Conservation (phyloP, 2,329 filamentous ascomycete species). For the Xylogone sp. region DNA sequence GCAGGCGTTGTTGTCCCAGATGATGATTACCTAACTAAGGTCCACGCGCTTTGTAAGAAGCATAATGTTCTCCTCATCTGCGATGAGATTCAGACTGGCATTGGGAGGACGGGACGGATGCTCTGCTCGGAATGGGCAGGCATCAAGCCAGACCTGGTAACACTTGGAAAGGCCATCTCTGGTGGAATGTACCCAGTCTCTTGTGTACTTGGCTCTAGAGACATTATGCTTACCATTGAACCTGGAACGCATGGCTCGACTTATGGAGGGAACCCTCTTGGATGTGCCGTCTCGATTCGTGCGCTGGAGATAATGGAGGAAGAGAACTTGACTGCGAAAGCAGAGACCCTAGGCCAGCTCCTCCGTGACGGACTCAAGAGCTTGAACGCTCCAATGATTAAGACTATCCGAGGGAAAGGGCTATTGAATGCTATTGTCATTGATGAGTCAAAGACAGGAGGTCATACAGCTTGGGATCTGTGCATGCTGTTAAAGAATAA, state of each 20-base stretch:
- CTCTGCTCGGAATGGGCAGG: constrained; percentile 92
- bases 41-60: constrained; percentile 84
- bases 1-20: constrained; percentile 94
- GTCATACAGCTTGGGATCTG: constrained; percentile 91
- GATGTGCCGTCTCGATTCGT: constrained; percentile 91
- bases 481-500: constrained; percentile 95
- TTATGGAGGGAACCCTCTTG: constrained; percentile 96
- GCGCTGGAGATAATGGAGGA: constrained; percentile 92
- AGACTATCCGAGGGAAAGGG: constrained; percentile 83
- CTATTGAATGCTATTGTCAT: constrained; percentile 95
- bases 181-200: constrained; percentile 99
- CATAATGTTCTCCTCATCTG: constrained; percentile 95
- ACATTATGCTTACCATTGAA: constrained; percentile 93
- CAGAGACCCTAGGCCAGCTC: constrained; percentile 73
- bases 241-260: constrained; percentile 96
- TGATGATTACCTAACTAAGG: constrained; percentile 77
- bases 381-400: constrained; percentile 77
- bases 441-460: constrained; percentile 80
- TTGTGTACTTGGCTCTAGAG: constrained; percentile 80
- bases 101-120: constrained; percentile 90
- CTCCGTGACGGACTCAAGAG: constrained; percentile 67
- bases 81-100: constrained; percentile 98
- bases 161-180: constrained; percentile 95
- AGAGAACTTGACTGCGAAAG: constrained; percentile 79
- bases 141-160: constrained; percentile 92